These are phyloP conservation scores for Nicotiana attenuata DNA, from an alignment of 257 asterid genomes.

Conservation along the genomic window DNA sequence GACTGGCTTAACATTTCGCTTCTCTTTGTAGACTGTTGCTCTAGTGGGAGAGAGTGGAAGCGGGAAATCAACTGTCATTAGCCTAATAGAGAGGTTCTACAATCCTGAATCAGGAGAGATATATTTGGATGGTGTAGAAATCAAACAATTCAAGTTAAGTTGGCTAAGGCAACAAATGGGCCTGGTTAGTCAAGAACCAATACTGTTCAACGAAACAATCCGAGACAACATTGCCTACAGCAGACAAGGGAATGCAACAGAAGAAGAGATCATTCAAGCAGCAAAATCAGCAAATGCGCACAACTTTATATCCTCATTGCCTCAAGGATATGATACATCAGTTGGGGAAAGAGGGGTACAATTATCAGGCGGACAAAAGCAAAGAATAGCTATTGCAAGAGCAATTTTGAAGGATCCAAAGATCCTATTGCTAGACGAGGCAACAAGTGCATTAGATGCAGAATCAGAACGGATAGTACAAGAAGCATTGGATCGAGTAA, in stretches of 20 bases:
- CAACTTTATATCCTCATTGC: constrained; percentile 61
- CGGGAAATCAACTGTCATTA: constrained; percentile 70
- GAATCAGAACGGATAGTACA: constrained; percentile 72
- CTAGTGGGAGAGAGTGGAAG: constrained; percentile 87
- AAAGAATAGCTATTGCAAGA: constrained; percentile 64
- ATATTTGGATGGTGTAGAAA: constrained; percentile 41
- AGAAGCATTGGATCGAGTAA: constrained; percentile 60
- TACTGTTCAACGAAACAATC: constrained; percentile 74
- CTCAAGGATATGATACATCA: constrained; percentile 57
- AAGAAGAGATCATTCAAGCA: constrained; percentile 61
- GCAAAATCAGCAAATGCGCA: constrained; percentile 66
- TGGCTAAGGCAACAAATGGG: constrained; percentile 88
- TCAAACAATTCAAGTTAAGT: constrained; percentile 38
- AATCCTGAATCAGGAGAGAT: constrained; percentile 54
- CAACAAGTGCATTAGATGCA: constrained; percentile 69
- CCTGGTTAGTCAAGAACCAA: constrained; percentile 77
- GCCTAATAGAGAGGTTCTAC: constrained; percentile 66
- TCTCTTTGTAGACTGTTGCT: constrained; percentile 52
- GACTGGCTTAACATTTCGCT: background rate
- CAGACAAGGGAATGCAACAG: constrained; percentile 44
- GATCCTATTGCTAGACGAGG: constrained; percentile 66
- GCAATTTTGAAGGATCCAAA: constrained; percentile 61
- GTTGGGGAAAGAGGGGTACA: constrained; percentile 76
- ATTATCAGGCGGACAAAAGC: constrained; percentile 74
- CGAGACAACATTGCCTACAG: constrained; percentile 66